Conservation (phyloP, 2,329 filamentous ascomycete genomes). For the Cladosporium sp. region DNA sequence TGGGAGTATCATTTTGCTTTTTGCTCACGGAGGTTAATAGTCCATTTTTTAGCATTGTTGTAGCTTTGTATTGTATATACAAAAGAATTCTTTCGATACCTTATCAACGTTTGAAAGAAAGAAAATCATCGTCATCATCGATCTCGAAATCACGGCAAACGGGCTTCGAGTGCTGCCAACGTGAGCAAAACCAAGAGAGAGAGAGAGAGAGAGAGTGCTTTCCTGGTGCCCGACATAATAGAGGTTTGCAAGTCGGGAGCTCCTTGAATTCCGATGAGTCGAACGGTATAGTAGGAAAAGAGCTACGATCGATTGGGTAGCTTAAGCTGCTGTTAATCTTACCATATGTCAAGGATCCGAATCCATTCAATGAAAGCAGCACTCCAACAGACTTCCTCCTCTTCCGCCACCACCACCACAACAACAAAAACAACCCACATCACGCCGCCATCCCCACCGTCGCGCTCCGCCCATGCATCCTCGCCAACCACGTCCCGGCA, state of each 20-base stretch:
- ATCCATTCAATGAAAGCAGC: too few relatives aligned
- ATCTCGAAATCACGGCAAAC: too few relatives aligned
- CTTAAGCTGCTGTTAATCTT: neutral
- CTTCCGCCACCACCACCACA: neutral
- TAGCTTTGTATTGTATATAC: neutral
- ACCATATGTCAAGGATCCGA: neutral
- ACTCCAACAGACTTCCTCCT: neutral
- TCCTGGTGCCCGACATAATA: too few relatives aligned
- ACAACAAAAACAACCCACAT: neutral
- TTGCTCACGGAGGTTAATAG: neutral
- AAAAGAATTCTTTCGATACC: neutral
- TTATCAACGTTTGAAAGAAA: neutral
- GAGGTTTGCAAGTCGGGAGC: too few relatives aligned
- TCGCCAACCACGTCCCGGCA: slow-evolving; percentile 37
- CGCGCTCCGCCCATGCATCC: slow-evolving; percentile 34
- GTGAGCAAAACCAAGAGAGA: too few relatives aligned
- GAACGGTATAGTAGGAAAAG: neutral
- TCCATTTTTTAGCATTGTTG: neutral
- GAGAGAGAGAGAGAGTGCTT: too few relatives aligned
- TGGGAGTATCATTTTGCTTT: neutral
- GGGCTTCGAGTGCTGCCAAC: too few relatives aligned
- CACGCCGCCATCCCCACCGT: slow-evolving; percentile 28
- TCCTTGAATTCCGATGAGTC: neutral
- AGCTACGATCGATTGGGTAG: neutral
- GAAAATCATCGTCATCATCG: neutral